Percentiles rank a stretch among this genome's conserved stretches.
Evolutionary conservation across 352 stramenopile species (phyloP).

Genomic region (Ophiocytium majus): DNA sequence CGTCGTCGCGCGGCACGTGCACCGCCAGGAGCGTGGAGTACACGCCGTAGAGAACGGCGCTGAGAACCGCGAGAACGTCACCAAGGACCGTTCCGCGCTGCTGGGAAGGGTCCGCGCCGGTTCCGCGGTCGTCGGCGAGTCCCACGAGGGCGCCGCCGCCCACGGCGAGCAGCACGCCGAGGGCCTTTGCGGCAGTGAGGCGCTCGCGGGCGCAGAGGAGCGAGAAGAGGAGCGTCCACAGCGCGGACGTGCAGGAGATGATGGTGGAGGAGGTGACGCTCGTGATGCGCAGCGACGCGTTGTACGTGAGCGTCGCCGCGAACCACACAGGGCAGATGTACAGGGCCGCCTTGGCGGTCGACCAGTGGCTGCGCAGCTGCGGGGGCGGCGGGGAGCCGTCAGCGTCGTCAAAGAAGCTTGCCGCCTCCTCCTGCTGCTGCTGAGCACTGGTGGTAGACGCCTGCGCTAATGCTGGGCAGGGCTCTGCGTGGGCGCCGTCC

Average conservation of each 20-base stretch:
- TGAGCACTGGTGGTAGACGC: too few species aligned
- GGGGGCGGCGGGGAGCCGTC: not conserved
- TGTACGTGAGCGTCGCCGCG: conserved; percentile 87
- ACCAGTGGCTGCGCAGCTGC: conserved; percentile 60
- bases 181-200: conserved; percentile 25
- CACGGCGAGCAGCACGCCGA: conserved; percentile 40
- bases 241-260: conserved; percentile 81
- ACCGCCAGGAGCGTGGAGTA: conserved; percentile 76
- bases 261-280: conserved; percentile 89
- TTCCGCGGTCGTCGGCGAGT: conserved; percentile 7
- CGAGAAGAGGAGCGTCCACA: conserved; percentile 88
- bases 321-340: conserved; percentile 89
- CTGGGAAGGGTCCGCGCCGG: not conserved
- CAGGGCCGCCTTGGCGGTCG: conserved; percentile 67
- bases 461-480: too few species aligned
- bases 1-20: conserved; percentile 65
- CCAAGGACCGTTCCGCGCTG: not conserved
- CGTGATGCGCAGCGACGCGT: conserved; percentile 81
- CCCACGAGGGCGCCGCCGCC: conserved; percentile 10
- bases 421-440: too few species aligned
- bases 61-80: conserved; percentile 66
- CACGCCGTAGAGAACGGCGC: conserved; percentile 83
- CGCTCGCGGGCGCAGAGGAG: conserved; percentile 60
- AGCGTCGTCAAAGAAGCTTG: too few species aligned
- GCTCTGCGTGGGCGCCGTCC: not conserved